Evolutionary conservation across 2,329 filamentous ascomycete genomes (phyloP), one percentile per base, ranked within the genome.

Genomic region (Aspergillus terreus): DNA sequence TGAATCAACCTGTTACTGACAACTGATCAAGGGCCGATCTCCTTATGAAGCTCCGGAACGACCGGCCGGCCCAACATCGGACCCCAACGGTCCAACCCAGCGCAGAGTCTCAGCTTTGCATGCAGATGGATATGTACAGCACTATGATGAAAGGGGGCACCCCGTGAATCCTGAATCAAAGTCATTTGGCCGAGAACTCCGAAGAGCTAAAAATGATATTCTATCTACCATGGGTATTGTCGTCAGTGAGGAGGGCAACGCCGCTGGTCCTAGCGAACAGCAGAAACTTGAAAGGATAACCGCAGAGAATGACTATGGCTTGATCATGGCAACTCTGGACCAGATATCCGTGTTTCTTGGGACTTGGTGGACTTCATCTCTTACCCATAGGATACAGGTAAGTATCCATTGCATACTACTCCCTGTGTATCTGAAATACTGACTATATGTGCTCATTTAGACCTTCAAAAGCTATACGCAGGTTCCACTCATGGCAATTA

Each of bases 131-230:
- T 77, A 78, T 60, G 64, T 73, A 44, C 76, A 78, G 54, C 69
- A 73, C 40, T 78, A 76, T 62, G 74, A 79, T 60, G 65, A 69
- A 46, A 66, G 73, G 49, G 76, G 76, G 3, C 74, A 77, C 63
- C 75, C 76, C 30, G 66, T 72, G 27, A 78, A 78, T 55, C 64
- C 66, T 3, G 66, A 66, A 30, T 76, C 76, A 6, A 72, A 71
- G 52, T 54, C 56, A 11, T 60, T 71, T 25, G 69, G 68, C 9
- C 68, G 70, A 38, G 67, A 70, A 46, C 68, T 77, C 6, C 65
- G 72, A 46, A 70, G 74, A 60, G 76, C 76, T 1, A 76, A 78
- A 54, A 79, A 79, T 65, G 76, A 78, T 54, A 74, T 78, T 30
- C 66, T 78, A 14, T 74, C 73, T 19, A 76, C 73, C 7, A 76